These are phyloP conservation scores for Puya raimondii DNA, from an alignment of 176 grass and related monocot genomes.

Conservation along the genomic window DNA sequence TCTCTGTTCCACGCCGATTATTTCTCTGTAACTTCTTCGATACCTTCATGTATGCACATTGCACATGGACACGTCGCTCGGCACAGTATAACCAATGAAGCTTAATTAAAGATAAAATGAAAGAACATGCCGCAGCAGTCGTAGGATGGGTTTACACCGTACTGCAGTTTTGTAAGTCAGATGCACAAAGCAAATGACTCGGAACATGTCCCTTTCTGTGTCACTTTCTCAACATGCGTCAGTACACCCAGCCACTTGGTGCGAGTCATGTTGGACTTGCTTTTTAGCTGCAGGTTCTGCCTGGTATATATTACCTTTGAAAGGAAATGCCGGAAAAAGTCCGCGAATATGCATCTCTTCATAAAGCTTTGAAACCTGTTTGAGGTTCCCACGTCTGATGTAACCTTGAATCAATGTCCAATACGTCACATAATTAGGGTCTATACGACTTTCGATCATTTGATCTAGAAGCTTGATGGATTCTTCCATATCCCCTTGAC, in stretches of 20 bases:
- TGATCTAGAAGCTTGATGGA: slow-evolving; percentile 82
- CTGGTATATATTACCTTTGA: slow-evolving; percentile 18
- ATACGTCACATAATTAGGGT: slow-evolving; percentile 92
- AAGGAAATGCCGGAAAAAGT: slow-evolving; percentile 34
- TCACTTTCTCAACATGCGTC: slow-evolving; percentile 1
- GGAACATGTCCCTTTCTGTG: not conserved
- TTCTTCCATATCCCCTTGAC: slow-evolving; percentile 81
- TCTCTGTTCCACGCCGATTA: too few species aligned
- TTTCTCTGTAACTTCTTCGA: too few species aligned
- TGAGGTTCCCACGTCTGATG: slow-evolving; percentile 58
- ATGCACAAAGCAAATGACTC: too few species aligned
- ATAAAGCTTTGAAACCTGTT: slow-evolving; percentile 70
- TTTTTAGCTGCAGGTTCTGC: slow-evolving; percentile 15
- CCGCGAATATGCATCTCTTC: slow-evolving; percentile 72
- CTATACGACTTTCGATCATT: slow-evolving; percentile 80
- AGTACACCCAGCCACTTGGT: slow-evolving; percentile 9
- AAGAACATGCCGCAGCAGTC: too few species aligned
- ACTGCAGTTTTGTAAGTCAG: not conserved
- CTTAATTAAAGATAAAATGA: too few species aligned
- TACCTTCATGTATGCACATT: too few species aligned
- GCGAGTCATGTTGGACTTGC: not conserved
- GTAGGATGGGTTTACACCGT: not conserved
- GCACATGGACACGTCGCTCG: too few species aligned
- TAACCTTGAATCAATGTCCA: slow-evolving; percentile 73
- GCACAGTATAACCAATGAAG: too few species aligned